Evolutionary conservation across 2,329 filamentous ascomycete genomes (phyloP).

Genomic region (Aspergillus brasiliensis): DNA sequence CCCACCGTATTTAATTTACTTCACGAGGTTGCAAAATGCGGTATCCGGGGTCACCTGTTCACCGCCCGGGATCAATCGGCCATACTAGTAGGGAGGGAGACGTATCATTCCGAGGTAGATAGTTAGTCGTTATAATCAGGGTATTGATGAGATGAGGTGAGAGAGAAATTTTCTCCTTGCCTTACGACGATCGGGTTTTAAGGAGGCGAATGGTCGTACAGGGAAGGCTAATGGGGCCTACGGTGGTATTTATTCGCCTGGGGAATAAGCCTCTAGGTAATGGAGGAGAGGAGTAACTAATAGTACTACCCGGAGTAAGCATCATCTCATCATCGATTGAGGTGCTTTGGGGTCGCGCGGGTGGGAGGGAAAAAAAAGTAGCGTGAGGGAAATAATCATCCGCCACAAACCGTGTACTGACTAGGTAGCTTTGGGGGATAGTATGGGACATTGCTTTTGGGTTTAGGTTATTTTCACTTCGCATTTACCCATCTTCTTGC

Average conservation of each 20-base stretch:
- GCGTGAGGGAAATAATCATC: conserved; percentile 2
- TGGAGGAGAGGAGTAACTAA: not conserved
- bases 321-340: not conserved
- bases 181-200: not conserved
- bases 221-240: not conserved
- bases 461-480: not conserved
- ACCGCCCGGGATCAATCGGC: conserved; percentile 1
- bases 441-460: not conserved
- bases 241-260: not conserved
- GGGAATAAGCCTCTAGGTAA: not conserved
- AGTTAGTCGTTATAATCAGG: not conserved
- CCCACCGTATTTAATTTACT: conserved; percentile 3
- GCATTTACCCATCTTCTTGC: not conserved
- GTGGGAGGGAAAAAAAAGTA: not conserved
- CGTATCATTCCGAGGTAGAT: not conserved
- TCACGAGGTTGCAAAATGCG: not conserved
- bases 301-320: no score
- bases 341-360: not conserved
- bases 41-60: conserved; percentile 2
- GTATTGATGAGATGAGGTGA: not conserved
- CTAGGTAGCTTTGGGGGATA: not conserved
- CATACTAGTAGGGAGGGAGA: not conserved
- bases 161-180: not conserved
- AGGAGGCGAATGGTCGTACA: not conserved
- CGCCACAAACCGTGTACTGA: not conserved